Evolutionary conservation across 768 basidiomycete genomes (phyloP), one percentile per base, ranked within the genome.

Genomic region (Collybia mongolica): DNA sequence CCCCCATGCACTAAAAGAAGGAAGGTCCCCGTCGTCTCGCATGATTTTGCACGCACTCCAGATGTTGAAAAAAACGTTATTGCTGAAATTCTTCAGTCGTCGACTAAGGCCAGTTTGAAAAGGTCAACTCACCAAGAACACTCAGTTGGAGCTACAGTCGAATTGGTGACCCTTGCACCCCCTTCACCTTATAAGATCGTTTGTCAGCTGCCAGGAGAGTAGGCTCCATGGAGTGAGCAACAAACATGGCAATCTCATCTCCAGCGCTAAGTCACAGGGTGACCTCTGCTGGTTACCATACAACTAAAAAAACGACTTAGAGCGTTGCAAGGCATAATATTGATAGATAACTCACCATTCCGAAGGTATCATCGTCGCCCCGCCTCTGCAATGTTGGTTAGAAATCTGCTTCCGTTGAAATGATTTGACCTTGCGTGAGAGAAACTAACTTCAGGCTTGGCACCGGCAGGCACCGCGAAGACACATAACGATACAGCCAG

Each of bases 61-160:
- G 11, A 65, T 22, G 32, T 65, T 61, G 56, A 63, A 65, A 22
- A 60, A 64, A 7, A 67, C 60, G 32, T 57, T 62, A 26, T 66
- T 71, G 53, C 71, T 72, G 39, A 51, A 38, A 44, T 24, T 22
- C 1, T 9, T 46, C 18, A 42, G 14, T 35, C 5, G 32, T 44
- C 57, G 53, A 7, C 37, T 51, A 3, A 20, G 29, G n/a, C 23
- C 20, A 24, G 3, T 1, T n/a, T 28, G 26, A n/a, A 44, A 55
- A 51, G 29, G 15, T 8, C n/a, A 23, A 15, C 59, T 37, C 35
- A 60, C 59, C 59, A 60, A 32, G 59, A 54, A 51, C 59, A 60
- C 15, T 49, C 41, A 11, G 52, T 54, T 23, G 59, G 59, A 17
- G 15, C 35, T 9, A 36, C 43, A 19, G 32, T 4, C 1, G 36